Evolutionary conservation across 495 filamentous ascomycete species (phyloP), one percentile per base, ranked within the genome.

Genomic region (Penicillium subrubescens): DNA sequence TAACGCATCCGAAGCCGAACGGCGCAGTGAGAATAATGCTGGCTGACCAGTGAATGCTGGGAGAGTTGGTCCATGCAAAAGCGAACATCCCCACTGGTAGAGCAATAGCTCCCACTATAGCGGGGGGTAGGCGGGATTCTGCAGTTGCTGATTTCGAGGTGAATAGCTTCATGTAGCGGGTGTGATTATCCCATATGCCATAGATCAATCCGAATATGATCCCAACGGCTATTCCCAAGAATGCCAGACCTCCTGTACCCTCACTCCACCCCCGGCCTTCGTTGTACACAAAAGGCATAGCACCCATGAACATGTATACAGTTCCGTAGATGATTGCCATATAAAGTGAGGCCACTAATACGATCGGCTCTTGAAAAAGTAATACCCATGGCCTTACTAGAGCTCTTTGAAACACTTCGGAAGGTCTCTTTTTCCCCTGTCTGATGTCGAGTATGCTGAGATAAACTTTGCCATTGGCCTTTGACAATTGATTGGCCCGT

Each of bases 241-340:
- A 93, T 17, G 89, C 76, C 0, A 93, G 84, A 3, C 89, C 90
- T 0, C 83, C 80, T 17, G 87, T 68, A 27, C 87, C 84, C 8
- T 83, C 73, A 4, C 75, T 77, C 90, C 90, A 93, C 57, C 84
- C 84, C 8, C 90, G 87, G 52, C 88, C 71, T 33, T 88, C 73
- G 8, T 81, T 76, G 74, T 90, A 93, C 53, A 93, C 85, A 50
- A 92, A 85, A 8, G 91, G 91, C 35, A 73, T 64, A 17, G 89
- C 89, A 29, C 89, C 84, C 75, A 94, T 93, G 19, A 91, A 80
- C n/a, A 92, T 80, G 73, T 91, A 92, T 1, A 91, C 73, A 21
- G 88, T 83, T 0, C 87, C 84, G 66, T 89, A 90, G 25, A 83
- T 76, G 61, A 89, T 79, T 29, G 86, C 82, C 65, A 89, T 81